phyloP scores from a whole-genome alignment of 208 protist genomes.

The Trichomonas gallinae region DNA sequence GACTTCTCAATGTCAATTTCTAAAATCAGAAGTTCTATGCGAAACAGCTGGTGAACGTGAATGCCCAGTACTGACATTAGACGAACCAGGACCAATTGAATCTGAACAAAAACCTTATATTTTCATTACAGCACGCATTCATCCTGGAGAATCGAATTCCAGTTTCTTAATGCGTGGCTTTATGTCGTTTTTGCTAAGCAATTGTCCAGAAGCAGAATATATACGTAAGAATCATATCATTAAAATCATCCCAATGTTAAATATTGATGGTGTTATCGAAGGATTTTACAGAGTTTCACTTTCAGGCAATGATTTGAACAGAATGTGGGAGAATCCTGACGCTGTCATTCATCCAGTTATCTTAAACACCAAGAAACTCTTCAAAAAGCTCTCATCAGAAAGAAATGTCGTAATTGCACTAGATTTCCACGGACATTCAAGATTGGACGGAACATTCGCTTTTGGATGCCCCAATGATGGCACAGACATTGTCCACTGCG shows the following conservation, averaged over 20 bases:
- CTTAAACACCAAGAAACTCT: neutral
- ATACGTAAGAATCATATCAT: neutral
- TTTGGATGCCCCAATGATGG: neutral
- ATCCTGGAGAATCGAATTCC: constrained; percentile 83
- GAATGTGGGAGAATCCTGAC: constrained; percentile 57
- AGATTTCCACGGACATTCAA: neutral
- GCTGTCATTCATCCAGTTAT: constrained; percentile 34
- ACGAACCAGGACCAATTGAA: neutral
- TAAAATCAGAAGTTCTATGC: neutral
- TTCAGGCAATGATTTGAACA: constrained; percentile 76
- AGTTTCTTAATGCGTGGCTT: constrained; percentile 78
- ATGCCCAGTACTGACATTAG: neutral
- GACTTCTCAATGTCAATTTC: neutral
- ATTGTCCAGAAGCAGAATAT: neutral
- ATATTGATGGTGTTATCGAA: constrained; percentile 85
- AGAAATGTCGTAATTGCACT: neutral
- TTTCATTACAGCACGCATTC: constrained; percentile 74
- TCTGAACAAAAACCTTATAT: constrained; percentile 36
- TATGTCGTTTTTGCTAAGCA: neutral
- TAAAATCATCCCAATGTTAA: constrained; percentile 71
- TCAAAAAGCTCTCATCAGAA: neutral
- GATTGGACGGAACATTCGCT: neutral
- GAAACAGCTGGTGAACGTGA: neutral
- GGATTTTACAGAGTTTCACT: constrained; percentile 87
- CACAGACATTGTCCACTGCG: neutral